Base-by-base conservation (phyloP, 2,329 filamentous ascomycete genomes). In the Colletotrichum nymphaeae region DNA sequence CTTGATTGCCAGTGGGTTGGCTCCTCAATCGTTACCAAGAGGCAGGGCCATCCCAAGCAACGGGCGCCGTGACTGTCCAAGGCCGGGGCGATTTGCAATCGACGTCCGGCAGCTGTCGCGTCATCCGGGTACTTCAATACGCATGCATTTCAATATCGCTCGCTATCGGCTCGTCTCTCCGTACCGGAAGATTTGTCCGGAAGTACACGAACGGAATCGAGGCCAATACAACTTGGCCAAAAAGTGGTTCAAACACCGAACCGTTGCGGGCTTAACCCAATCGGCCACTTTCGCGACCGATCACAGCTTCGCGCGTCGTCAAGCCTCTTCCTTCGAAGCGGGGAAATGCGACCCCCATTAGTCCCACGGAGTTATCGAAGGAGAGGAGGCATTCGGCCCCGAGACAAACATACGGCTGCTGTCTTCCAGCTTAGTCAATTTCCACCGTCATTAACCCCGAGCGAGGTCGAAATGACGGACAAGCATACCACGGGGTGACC, bases 171-270 rank as follows among this genome's bases (percentile, higher is more conserved):
- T 73, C 26, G 46, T 49, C 42, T 60, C 16, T 46, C 60, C n/a
- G 24, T 46, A 52, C 22, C 12, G 55, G 35, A 37, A 70, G 28
- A 56, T 26, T 62, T 19, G 4, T 9, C 28, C 55, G 22, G 56
- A 24, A 28, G 49, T 62, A n/a, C 42, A 19, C 22, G n/a, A 49
- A 30, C 46, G 60, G 67, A 70, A 60, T 62, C 24, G 67, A 56
- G 28, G 22, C 28, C n/a, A 56, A 4, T 35, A 57, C 22, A 57
- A 12, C 12, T 24, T 22, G 46, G 16, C 12, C 22, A 30, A 63
- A 64, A 69, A 65, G 66, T 69, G 70, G 66, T 60, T 69, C 59
- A 72, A 69, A 63, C 28, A 49, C 70, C 66, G 46, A 69, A 14
- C 46, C 42, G 42, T 53, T 30, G 24, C 58, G 14, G 9, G 37